Conservation (phyloP, 305 asterid species). For the Ilex paraguariensis region DNA sequence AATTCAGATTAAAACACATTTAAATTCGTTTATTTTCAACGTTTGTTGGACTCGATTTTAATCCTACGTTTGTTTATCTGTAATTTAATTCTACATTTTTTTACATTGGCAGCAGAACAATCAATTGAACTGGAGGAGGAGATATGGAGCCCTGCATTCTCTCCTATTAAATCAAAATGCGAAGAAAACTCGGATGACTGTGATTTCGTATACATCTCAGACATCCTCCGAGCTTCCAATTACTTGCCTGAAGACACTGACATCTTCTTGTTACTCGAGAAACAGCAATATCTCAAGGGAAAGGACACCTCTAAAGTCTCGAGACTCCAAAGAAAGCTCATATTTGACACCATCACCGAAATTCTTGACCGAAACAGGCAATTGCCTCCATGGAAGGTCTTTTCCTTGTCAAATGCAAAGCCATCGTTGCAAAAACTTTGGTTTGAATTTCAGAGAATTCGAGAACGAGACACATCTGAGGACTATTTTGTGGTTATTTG, state of each 20-base stretch:
- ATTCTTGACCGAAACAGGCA: constrained; percentile 52
- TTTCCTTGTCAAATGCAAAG: constrained; percentile 22
- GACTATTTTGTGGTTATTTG: constrained; percentile 62
- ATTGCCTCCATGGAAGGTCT: constrained; percentile 78
- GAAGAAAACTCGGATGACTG: constrained; percentile 33
- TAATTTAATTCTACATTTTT: neutral
- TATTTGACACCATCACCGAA: constrained; percentile 61
- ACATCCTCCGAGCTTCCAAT: constrained; percentile 54
- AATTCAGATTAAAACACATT: too few relatives aligned
- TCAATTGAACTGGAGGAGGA: constrained; percentile 61
- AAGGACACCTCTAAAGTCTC: constrained; percentile 52
- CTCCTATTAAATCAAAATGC: constrained; percentile 27
- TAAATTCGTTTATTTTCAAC: too few relatives aligned
- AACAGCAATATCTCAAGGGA: constrained; percentile 66
- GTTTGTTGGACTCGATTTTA: too few relatives aligned
- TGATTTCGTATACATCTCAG: constrained; percentile 59
- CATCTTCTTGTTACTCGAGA: constrained; percentile 57
- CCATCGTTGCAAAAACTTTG: constrained; percentile 43
- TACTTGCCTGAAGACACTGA: constrained; percentile 57
- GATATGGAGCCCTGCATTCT: constrained; percentile 39
- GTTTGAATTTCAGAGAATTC: constrained; percentile 60
- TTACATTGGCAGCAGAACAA: constrained; percentile 35
- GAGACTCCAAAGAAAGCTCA: constrained; percentile 52
- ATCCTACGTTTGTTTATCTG: too few relatives aligned
- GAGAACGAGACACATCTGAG: constrained; percentile 32